Conservation (phyloP, 352 stramenopile genomes). For the Pythium insidiosum region DNA sequence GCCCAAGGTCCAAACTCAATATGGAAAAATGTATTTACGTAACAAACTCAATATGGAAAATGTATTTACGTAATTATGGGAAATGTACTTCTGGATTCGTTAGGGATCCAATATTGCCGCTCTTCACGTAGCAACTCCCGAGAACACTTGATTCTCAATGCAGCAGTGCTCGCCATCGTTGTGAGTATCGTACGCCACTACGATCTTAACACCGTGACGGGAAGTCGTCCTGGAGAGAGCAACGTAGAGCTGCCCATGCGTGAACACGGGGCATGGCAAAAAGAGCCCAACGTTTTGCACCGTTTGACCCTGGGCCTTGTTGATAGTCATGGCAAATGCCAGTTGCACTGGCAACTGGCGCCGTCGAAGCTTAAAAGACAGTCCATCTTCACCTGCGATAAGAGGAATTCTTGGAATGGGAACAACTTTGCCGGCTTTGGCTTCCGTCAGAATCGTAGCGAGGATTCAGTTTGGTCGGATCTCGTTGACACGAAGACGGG, state of each 20-base stretch:
- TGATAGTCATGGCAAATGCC: slow-evolving; percentile 15
- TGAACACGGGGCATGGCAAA: slow-evolving; percentile 5
- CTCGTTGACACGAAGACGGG: slow-evolving; percentile 10
- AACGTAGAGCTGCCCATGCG: slow-evolving; percentile 17
- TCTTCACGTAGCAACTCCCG: too few relatives aligned
- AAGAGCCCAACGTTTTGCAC: slow-evolving; percentile 11
- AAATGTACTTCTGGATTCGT: too few relatives aligned
- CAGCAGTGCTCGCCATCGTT: slow-evolving; percentile 5
- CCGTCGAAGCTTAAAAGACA: slow-evolving; percentile 5
- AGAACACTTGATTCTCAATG: too few relatives aligned
- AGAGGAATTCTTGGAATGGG: slow-evolving; percentile 14
- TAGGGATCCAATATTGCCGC: too few relatives aligned
- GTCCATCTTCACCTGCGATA: not conserved
- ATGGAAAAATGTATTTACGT: too few relatives aligned
- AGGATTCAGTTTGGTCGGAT: slow-evolving; percentile 15
- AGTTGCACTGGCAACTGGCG: slow-evolving; percentile 8
- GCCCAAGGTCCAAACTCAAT: too few relatives aligned
- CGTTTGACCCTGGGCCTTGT: slow-evolving; percentile 16
- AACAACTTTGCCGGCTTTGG: not conserved
- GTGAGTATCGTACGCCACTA: not conserved
- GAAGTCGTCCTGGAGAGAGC: slow-evolving; percentile 10
- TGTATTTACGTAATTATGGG: too few relatives aligned
- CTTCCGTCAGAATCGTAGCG: slow-evolving; percentile 15
- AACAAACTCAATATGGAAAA: too few relatives aligned
- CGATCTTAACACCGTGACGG: slow-evolving; percentile 6